phyloP scores from a whole-genome alignment of 192 early-diverging fungal species.

The Piromyces finnis region DNA sequence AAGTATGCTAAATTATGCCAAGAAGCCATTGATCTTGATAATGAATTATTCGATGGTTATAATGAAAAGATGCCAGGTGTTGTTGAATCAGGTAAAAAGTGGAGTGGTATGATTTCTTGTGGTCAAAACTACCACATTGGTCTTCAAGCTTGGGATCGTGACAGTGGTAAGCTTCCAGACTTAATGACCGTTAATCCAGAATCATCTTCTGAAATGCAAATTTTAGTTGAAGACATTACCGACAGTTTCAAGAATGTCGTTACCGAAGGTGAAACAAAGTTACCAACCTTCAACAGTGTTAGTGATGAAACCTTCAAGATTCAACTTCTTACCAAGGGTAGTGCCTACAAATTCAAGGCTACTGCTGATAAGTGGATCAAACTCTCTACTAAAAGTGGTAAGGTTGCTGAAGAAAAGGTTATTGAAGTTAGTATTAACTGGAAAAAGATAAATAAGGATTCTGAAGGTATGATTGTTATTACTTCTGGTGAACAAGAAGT shows the following conservation, averaged over 20 bases:
- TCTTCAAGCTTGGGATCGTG: not conserved
- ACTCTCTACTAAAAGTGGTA: not conserved
- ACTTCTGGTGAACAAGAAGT: too few relatives aligned
- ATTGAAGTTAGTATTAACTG: not conserved
- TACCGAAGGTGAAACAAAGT: not conserved
- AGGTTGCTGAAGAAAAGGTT: not conserved
- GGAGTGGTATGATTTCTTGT: not conserved
- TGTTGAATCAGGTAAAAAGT: not conserved
- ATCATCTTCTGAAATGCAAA: not conserved
- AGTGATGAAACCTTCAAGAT: not conserved
- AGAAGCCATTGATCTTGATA: not conserved
- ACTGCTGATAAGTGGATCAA: not conserved
- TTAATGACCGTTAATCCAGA: not conserved
- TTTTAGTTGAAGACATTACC: not conserved
- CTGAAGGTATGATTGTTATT: too few relatives aligned
- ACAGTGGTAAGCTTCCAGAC: not conserved
- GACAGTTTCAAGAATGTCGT: not conserved
- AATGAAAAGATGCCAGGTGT: not conserved
- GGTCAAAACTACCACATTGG: not conserved
- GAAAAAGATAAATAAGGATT: too few relatives aligned
- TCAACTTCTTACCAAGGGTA: not conserved
- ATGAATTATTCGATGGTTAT: not conserved
- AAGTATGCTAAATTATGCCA: slow-evolving; percentile 1
- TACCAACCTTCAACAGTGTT: not conserved
- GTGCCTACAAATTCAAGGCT: not conserved